Evolutionary conservation across 1,284 basidiomycete genomes (phyloP).

Genomic region (Kalmanozyma brasiliensis): DNA sequence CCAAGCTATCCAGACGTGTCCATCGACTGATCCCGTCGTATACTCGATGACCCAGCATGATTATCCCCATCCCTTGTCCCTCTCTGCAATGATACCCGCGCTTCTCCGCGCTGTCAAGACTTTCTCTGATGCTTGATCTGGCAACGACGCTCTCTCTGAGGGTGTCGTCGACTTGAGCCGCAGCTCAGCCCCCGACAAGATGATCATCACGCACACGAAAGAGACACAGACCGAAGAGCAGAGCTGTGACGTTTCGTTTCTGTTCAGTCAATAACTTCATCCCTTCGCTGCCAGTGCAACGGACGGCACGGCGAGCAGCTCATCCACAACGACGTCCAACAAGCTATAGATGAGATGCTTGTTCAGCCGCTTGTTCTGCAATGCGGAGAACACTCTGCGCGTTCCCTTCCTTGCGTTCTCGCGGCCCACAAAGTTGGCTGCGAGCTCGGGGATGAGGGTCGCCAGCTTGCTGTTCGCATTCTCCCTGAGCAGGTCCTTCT

Average conservation of each 20-base stretch:
- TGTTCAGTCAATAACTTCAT: neutral
- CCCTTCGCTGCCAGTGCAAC: neutral
- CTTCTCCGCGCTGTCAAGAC: neutral
- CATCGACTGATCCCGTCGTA: slow-evolving; percentile 23
- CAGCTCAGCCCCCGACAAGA: neutral
- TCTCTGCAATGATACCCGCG: slow-evolving; percentile 28
- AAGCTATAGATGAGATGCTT: slow-evolving; percentile 56
- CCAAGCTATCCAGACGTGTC: slow-evolving; percentile 24
- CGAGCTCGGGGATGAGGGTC: slow-evolving; percentile 91
- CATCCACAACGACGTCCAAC: slow-evolving; percentile 49
- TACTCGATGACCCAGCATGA: no score
- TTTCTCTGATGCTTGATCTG: neutral
- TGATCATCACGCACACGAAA: no score
- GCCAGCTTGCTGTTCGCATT: slow-evolving; percentile 88
- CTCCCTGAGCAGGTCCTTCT: slow-evolving; percentile 81
- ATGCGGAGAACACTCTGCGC: slow-evolving; percentile 85
- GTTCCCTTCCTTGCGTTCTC: slow-evolving; percentile 92
- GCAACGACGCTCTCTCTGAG: neutral
- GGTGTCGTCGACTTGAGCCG: neutral
- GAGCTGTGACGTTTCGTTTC: neutral
- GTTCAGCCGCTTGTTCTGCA: slow-evolving; percentile 91
- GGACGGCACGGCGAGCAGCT: slow-evolving; percentile 25
- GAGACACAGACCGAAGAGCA: neutral
- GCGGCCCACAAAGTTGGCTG: slow-evolving; percentile 94
- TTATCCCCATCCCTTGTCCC: no score